phyloP scores from a whole-genome alignment of 2,329 filamentous ascomycete species.

The Mariannaea sp. region DNA sequence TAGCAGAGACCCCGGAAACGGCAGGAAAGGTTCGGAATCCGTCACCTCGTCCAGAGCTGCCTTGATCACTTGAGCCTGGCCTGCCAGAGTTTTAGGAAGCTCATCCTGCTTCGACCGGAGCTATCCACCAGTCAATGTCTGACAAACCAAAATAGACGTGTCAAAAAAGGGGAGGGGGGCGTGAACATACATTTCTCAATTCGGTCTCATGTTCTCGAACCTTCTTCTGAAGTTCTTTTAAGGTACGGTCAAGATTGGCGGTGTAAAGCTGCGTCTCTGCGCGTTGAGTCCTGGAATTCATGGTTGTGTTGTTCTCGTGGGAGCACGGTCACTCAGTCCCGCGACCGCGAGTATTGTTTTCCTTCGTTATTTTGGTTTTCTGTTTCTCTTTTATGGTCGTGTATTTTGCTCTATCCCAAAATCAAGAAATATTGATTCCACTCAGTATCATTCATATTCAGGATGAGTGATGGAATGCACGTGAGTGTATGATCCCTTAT shows the following conservation, averaged over 20 bases:
- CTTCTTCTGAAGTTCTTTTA: conserved; percentile 67
- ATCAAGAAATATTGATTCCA: too few species aligned
- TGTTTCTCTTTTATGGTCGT: too few species aligned
- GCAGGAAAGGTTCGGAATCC: conserved; percentile 66
- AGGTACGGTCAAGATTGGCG: conserved; percentile 66
- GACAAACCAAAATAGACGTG: background rate
- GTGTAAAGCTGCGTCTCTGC: conserved; percentile 40
- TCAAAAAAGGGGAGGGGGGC: background rate
- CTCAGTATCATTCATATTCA: too few species aligned
- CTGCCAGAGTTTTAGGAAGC: conserved; percentile 37
- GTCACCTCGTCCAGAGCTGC: conserved; percentile 69
- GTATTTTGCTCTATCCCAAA: too few species aligned
- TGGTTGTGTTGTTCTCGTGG: conserved; percentile 30
- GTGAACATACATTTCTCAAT: conserved; percentile 49
- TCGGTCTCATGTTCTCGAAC: conserved; percentile 59
- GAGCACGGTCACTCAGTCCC: conserved; percentile 6
- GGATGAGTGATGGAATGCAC: too few species aligned
- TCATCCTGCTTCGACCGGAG: conserved; percentile 36
- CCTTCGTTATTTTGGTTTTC: background rate
- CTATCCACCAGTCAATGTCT: conserved; percentile 26
- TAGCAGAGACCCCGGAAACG: conserved; percentile 68
- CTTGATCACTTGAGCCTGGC: conserved; percentile 55
- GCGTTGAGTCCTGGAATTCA: conserved; percentile 35
- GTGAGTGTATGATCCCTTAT: too few species aligned
- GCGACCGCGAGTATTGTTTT: conserved; percentile 14